A percentile compares a stretch with the other conserved stretches of the same genome.
Conservation (phyloP, 345 rosid genomes). For the Cardamine chenopodiifolia region DNA sequence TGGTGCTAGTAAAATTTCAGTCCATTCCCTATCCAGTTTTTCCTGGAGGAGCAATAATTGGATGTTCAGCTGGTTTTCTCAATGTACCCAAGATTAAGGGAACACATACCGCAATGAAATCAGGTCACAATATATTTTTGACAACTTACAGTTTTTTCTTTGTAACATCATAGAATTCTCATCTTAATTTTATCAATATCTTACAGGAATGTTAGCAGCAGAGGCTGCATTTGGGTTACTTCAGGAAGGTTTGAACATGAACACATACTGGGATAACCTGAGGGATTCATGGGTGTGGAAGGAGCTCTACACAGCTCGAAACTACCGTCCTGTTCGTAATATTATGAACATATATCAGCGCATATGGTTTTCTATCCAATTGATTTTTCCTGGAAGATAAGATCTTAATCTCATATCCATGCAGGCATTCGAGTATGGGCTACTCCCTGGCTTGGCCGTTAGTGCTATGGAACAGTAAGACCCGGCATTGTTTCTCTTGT, state of each 20-base stretch:
- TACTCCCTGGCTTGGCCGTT: constrained; percentile 81
- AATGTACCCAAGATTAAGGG: constrained; percentile 99
- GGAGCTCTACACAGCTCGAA: constrained; percentile 75
- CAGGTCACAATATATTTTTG: constrained; percentile 54
- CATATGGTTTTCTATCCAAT: neutral
- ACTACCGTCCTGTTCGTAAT: constrained; percentile 84
- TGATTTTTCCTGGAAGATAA: constrained; percentile 35
- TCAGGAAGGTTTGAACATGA: constrained; percentile 60
- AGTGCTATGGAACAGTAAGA: constrained; percentile 86
- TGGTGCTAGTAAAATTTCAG: constrained; percentile 95
- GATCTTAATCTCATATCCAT: constrained; percentile 27
- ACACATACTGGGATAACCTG: constrained; percentile 71
- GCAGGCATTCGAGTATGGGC: constrained; percentile 89
- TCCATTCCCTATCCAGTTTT: constrained; percentile 98
- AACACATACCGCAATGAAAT: constrained; percentile 98
- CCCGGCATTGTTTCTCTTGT: constrained; percentile 19
- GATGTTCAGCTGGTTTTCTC: constrained; percentile 95
- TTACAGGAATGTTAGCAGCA: constrained; percentile 92
- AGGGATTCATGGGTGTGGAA: constrained; percentile 90
- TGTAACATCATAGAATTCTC: neutral
- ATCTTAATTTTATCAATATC: constrained; percentile 25
- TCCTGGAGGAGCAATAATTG: constrained; percentile 95
- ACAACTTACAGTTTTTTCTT: neutral
- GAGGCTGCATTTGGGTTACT: constrained; percentile 80
- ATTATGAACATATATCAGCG: constrained; percentile 1